Evolutionary conservation across 2,329 filamentous ascomycete species (phyloP), one percentile per base, ranked within the genome.

Genomic region (Calonectria fujianensis): DNA sequence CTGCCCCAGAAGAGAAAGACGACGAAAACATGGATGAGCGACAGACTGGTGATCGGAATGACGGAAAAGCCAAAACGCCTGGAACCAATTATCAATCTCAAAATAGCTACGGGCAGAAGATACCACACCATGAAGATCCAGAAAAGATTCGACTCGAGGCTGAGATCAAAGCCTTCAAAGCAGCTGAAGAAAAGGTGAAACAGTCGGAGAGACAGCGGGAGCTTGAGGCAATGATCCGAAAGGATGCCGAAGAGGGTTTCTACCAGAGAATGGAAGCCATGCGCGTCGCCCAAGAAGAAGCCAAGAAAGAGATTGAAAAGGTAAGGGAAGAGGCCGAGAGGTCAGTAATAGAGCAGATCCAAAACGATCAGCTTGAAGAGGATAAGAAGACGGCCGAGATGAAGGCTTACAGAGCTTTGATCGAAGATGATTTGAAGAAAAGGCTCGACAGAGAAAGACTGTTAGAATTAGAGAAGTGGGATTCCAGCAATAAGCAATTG

Each of bases 71-170:
- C n/a, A n/a, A n/a, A n/a, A n/a, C n/a, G n/a, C n/a, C n/a, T 31
- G 50, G 13, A 3, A 16, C 11, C 13, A 29, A 16, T 16, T 13
- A 52, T 4, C 24, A n/a, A 29, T 52, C 29, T 16, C 24, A 27
- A 10, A 16, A 24, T 4, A 16, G 20, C 39, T 20, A 45, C 7
- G 39, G 11, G 24, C 24, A 7, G 7, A 24, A 27, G 13, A 0
- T 11, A 52, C 24, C 24, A 52, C 24, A 9, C n/a, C n/a, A n/a
- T n/a, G 90, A 81, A 20, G 90, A 93, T 69, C 87, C 90, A 2
- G 90, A 93, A 72, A 91, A 91, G 79, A 86, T 93, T 75, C 87
- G 87, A n/a, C 88, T 93, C 72, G 89, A 93, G 75, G 88, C 91
- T 75, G 89, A 93, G 78, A 83, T 94, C 16, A 87, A 88, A 14